Conservation (phyloP, 306 rosid genomes). For the Cucurbita maxima region DNA sequence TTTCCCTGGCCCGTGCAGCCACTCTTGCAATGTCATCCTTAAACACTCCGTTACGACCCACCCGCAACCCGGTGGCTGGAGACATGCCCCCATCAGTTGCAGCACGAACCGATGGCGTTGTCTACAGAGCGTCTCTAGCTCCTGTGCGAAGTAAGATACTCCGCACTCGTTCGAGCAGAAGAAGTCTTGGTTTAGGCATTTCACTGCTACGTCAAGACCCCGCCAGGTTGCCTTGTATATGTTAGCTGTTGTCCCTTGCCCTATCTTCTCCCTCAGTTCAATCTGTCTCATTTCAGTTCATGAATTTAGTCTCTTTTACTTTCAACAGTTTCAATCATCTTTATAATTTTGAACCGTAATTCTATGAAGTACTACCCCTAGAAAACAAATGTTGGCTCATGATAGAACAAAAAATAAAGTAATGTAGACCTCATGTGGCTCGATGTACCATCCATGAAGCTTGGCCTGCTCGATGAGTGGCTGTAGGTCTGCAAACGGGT, state of each 20-base stretch:
- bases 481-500: conserved; percentile 22
- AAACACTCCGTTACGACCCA: conserved; percentile 58
- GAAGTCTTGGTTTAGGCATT: conserved; percentile 40
- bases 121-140: conserved; percentile 43
- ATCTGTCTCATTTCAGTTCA: conserved; percentile 19
- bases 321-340: too few relatives aligned
- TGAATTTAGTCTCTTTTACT: not conserved
- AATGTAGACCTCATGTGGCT: conserved; percentile 39
- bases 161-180: conserved; percentile 38
- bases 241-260: conserved; percentile 56
- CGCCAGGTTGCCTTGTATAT: conserved; percentile 60
- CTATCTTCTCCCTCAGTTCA: conserved; percentile 45
- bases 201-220: conserved; percentile 61
- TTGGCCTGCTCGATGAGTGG: conserved; percentile 38
- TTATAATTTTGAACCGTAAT: not conserved
- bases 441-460: conserved; percentile 53
- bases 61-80: conserved; percentile 54
- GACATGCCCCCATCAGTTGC: conserved; percentile 64
- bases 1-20: conserved; percentile 61
- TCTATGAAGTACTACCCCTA: not conserved
- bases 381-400: not conserved
- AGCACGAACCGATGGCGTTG: conserved; percentile 62
- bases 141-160: conserved; percentile 43
- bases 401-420: not conserved
- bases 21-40: conserved; percentile 39